phyloP scores from a whole-genome alignment of 2,329 filamentous ascomycete genomes.

The Alternaria rosae region DNA sequence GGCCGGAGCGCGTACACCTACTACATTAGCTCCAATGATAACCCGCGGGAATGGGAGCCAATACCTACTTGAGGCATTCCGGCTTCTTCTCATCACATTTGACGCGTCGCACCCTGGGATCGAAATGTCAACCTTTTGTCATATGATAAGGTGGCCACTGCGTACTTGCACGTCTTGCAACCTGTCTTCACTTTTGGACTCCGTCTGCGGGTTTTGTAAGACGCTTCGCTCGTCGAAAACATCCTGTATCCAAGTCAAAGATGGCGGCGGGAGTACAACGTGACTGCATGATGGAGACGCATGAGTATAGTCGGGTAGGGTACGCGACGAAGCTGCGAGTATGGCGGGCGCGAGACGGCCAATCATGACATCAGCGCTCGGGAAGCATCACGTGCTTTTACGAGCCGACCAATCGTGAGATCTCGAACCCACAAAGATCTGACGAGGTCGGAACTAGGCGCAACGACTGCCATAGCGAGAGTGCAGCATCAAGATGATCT shows the following conservation, averaged over 20 bases:
- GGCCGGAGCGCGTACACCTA: conserved; percentile 41
- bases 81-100: conserved; percentile 35
- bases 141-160: background rate
- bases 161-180: conserved; percentile 38
- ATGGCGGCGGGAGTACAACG: too few species aligned
- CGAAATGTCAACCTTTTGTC: background rate
- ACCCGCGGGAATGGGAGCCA: background rate
- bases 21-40: conserved; percentile 2
- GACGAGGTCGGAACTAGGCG: too few species aligned
- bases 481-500: too few species aligned
- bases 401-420: conserved; percentile 16
- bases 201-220: conserved; percentile 12
- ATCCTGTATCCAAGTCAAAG: conserved; percentile 2
- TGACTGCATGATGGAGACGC: background rate
- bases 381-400: conserved; percentile 17
- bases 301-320: background rate
- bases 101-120: conserved; percentile 19
- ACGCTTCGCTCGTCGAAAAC: background rate
- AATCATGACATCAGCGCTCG: background rate
- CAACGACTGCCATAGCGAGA: too few species aligned
- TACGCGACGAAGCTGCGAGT: background rate
- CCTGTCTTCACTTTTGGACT: conserved; percentile 35
- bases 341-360: background rate
- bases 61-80: conserved; percentile 26
- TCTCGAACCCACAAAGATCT: background rate